phyloP scores from a whole-genome alignment of 805 yeast genomes.

The Hyphopichia homilentoma region DNA sequence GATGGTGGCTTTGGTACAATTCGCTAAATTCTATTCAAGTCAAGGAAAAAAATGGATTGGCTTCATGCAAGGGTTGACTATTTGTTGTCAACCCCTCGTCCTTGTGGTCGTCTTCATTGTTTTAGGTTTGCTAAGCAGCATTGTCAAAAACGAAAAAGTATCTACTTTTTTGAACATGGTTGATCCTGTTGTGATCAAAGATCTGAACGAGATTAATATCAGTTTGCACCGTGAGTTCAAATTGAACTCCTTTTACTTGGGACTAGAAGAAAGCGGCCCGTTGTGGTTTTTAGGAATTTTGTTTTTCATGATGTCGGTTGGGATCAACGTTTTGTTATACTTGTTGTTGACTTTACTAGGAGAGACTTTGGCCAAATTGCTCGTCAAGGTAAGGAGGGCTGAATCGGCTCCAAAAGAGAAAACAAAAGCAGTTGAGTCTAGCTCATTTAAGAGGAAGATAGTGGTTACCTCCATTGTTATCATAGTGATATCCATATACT shows the following conservation, averaged over 20 bases:
- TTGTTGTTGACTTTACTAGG: conserved; percentile 2
- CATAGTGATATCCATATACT: conserved; percentile 49
- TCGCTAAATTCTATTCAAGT: conserved; percentile 35
- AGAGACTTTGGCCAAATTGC: conserved; percentile 1
- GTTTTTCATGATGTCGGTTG: conserved; percentile 44
- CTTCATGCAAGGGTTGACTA: conserved; percentile 35
- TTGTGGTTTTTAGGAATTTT: conserved; percentile 59
- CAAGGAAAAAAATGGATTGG: conserved; percentile 24
- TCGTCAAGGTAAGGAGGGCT: no score
- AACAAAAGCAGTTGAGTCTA: no score
- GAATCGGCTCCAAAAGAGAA: no score
- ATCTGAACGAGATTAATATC: conserved; percentile 41
- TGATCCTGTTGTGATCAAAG: conserved; percentile 54
- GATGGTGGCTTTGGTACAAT: conserved; percentile 53
- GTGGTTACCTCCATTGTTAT: conserved; percentile 6
- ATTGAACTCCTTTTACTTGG: conserved; percentile 61
- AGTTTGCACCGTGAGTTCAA: conserved; percentile 29
- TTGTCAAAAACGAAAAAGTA: conserved; percentile 30
- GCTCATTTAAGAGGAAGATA: conserved; percentile 13
- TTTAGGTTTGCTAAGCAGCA: conserved; percentile 33
- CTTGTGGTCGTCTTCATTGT: conserved; percentile 16
- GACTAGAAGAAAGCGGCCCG: conserved; percentile 52
- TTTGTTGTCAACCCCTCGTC: conserved; percentile 26
- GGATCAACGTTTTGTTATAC: conserved; percentile 15
- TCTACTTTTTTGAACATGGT: conserved; percentile 32